These are phyloP conservation scores for Austroboletus novae-zelandiae DNA, from an alignment of 1,284 basidiomycete species.

Conservation along the genomic window DNA sequence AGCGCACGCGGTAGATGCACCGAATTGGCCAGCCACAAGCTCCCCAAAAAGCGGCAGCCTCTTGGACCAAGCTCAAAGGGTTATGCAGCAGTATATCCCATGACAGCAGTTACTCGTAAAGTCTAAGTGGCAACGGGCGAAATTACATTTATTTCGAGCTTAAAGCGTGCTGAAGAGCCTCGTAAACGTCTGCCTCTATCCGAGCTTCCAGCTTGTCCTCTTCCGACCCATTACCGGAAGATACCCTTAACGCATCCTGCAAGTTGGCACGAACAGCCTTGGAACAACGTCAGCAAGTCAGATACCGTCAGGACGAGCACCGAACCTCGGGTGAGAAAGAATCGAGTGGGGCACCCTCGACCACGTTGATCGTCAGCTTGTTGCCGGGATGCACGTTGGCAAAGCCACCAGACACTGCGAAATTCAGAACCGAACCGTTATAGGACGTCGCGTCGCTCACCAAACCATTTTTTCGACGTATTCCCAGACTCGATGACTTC, in stretches of 20 bases:
- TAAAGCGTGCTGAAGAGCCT: constrained; percentile 88
- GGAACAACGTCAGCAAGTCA: constrained; percentile 11
- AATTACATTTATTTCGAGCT: constrained; percentile 47
- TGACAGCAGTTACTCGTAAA: constrained; percentile 1
- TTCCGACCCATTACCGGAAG: constrained; percentile 82
- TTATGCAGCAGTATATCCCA: background rate
- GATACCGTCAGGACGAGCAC: background rate
- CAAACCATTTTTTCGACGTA: constrained; percentile 91
- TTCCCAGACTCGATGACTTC: constrained; percentile 86
- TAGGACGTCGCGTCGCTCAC: constrained; percentile 49
- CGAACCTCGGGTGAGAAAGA: constrained; percentile 83
- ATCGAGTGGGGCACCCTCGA: constrained; percentile 94
- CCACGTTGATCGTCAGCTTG: constrained; percentile 93
- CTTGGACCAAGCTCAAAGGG: background rate
- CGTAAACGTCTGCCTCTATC: constrained; percentile 96
- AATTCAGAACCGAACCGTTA: constrained; percentile 9
- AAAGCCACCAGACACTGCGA: constrained; percentile 90
- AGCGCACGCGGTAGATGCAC: background rate
- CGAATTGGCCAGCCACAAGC: background rate
- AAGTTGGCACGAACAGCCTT: constrained; percentile 90
- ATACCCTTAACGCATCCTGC: constrained; percentile 85
- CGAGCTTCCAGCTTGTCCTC: constrained; percentile 93
- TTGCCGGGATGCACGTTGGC: constrained; percentile 98
- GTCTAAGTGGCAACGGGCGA: constrained; percentile 13
- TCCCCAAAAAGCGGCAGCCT: too few relatives aligned